Percentiles rank a stretch among this genome's conserved stretches.
Evolutionary conservation across 345 rosid species (phyloP).

Genomic region (Eucalyptus cloeziana): DNA sequence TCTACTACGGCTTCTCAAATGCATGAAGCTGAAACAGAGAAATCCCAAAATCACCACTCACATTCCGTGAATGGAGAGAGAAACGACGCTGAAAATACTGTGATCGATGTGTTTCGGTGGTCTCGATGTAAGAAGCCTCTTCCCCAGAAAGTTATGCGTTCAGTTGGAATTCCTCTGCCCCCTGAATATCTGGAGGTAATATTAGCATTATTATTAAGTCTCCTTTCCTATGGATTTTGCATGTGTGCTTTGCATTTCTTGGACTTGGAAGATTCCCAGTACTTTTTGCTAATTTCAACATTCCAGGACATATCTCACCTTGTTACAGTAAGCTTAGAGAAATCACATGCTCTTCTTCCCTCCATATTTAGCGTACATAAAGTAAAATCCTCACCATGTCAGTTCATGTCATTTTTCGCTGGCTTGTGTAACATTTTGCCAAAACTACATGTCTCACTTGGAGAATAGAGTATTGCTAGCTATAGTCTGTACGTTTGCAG

Average conservation of each 20-base stretch:
- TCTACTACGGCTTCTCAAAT: conserved; percentile 29
- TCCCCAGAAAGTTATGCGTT: conserved; percentile 77
- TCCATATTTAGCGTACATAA: neutral
- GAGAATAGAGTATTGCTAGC: neutral
- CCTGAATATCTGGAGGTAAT: conserved; percentile 79
- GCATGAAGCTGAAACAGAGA: conserved; percentile 55
- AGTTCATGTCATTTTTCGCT: neutral
- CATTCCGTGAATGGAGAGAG: conserved; percentile 66
- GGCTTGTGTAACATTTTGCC: neutral
- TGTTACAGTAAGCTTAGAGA: neutral
- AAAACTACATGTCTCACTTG: neutral
- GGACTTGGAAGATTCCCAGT: neutral
- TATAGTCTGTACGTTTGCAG: neutral
- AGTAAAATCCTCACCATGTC: neutral
- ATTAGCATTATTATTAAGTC: neutral
- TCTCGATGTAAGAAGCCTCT: conserved; percentile 89
- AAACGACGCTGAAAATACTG: conserved; percentile 38
- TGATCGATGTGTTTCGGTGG: conserved; percentile 86
- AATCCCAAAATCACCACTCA: conserved; percentile 50
- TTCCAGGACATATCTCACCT: neutral
- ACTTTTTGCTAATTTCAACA: neutral
- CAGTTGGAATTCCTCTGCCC: conserved; percentile 86
- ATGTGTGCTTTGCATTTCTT: neutral
- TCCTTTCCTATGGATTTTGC: neutral
- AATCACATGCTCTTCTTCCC: neutral